phyloP scores from a whole-genome alignment of 2,329 filamentous ascomycete genomes.

The Aciculosporium take region DNA sequence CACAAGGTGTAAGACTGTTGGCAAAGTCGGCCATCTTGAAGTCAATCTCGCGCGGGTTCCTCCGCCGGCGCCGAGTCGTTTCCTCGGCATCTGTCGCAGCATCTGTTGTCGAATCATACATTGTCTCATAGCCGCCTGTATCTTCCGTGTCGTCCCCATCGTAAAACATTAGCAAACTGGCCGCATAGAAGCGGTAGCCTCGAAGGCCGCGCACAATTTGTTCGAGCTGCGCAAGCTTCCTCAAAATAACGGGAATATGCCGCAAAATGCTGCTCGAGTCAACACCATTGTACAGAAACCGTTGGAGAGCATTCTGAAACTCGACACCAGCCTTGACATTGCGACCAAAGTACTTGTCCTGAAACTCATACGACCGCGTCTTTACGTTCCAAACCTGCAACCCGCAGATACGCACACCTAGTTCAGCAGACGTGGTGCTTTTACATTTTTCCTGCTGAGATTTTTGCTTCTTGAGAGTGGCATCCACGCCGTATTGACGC shows the following conservation, averaged over 20 bases:
- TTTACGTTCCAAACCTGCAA: slow-evolving; percentile 91
- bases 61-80: slow-evolving; percentile 29
- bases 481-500: slow-evolving; percentile 88
- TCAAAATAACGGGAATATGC: slow-evolving; percentile 76
- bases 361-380: slow-evolving; percentile 76
- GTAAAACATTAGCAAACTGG: slow-evolving; percentile 88
- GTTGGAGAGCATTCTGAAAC: slow-evolving; percentile 75
- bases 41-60: slow-evolving; percentile 53
- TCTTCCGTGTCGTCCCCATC: slow-evolving; percentile 58
- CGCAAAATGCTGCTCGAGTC: slow-evolving; percentile 66
- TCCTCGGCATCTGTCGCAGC: slow-evolving; percentile 45
- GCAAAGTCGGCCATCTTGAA: slow-evolving; percentile 98
- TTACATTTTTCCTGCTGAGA: slow-evolving; percentile 90
- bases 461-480: slow-evolving; percentile 77
- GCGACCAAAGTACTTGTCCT: slow-evolving; percentile 95
- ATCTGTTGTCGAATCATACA: slow-evolving; percentile 44
- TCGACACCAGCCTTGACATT: slow-evolving; percentile 74
- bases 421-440: slow-evolving; percentile 75
- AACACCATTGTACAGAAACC: slow-evolving; percentile 82
- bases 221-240: slow-evolving; percentile 73
- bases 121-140: slow-evolving; percentile 33
- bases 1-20: slow-evolving; percentile 86
- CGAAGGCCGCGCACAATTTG: slow-evolving; percentile 65
- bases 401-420: slow-evolving; percentile 87
- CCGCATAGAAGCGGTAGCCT: slow-evolving; percentile 90